Evolutionary conservation across 2,329 filamentous ascomycete genomes (phyloP).

Genomic region (Pseudogymnoascus verrucosus): DNA sequence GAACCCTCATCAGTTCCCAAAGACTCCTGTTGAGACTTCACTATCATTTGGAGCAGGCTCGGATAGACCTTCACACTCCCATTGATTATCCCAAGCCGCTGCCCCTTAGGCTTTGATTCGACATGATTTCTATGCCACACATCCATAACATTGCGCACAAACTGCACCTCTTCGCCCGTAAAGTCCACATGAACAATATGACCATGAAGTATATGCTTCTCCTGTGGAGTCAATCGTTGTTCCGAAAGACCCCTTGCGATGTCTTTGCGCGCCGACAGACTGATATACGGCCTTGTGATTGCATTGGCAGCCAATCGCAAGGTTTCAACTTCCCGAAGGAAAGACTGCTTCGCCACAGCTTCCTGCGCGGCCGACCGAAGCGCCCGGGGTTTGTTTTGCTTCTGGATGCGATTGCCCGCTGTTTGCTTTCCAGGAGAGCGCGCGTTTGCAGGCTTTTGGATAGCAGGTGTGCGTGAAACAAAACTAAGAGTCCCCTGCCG

Average conservation of each 20-base stretch:
- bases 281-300: background rate
- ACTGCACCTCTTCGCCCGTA: background rate
- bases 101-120: background rate
- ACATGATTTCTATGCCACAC: background rate
- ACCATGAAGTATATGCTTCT: background rate
- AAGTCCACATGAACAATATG: slow-evolving; percentile 9
- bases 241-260: background rate
- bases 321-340: background rate
- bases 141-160: slow-evolving; percentile 1
- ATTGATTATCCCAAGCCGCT: background rate
- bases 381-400: background rate
- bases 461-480: background rate
- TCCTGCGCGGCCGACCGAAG: background rate
- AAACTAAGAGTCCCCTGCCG: background rate
- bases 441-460: background rate
- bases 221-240: background rate
- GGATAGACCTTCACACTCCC: background rate
- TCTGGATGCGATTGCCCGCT: background rate
- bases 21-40: slow-evolving; percentile 13
- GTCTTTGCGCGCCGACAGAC: background rate
- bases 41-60: background rate
- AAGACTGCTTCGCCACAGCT: background rate
- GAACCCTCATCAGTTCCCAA: slow-evolving; percentile 13
- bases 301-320: background rate
- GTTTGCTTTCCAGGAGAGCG: background rate